A percentile compares a stretch with the other conserved stretches of the same genome.
These are phyloP conservation scores for Hordeum marinum DNA, from an alignment of 176 grass and related monocot species.

Conservation along the genomic window DNA sequence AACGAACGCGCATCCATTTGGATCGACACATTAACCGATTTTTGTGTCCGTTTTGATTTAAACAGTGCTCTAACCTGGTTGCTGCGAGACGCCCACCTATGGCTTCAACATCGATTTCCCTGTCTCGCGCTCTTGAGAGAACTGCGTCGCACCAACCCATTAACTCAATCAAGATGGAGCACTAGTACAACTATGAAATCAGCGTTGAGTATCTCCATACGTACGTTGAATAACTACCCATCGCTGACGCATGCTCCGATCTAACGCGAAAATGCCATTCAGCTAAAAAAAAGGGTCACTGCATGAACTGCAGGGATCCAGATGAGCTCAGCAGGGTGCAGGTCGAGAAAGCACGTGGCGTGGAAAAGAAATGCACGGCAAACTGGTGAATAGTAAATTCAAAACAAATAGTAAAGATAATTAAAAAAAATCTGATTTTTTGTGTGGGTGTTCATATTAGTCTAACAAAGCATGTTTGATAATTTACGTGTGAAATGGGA, in stretches of 20 bases:
- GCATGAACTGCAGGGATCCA: not conserved
- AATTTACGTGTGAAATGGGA: too few relatives aligned
- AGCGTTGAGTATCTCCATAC: not conserved
- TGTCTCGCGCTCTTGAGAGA: too few relatives aligned
- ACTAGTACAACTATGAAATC: not conserved
- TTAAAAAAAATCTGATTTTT: too few relatives aligned
- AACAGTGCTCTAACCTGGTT: not conserved
- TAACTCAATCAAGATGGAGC: not conserved
- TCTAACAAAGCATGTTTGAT: too few relatives aligned
- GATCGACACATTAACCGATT: too few relatives aligned
- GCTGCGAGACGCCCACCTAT: not conserved
- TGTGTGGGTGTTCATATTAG: too few relatives aligned
- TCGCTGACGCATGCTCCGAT: not conserved
- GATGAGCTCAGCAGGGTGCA: not conserved
- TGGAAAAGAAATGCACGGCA: not conserved
- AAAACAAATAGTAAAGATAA: too few relatives aligned
- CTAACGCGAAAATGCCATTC: not conserved
- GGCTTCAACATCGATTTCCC: not conserved
- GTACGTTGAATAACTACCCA: not conserved
- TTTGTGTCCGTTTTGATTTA: too few relatives aligned
- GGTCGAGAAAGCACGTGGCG: too few relatives aligned
- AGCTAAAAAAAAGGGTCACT: not conserved
- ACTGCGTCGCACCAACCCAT: not conserved
- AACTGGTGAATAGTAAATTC: too few relatives aligned
- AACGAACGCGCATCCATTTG: too few relatives aligned